These are phyloP conservation scores for Nosema muscidifuracis DNA, from an alignment of 371 early-diverging fungal genomes.

Conservation along the genomic window DNA sequence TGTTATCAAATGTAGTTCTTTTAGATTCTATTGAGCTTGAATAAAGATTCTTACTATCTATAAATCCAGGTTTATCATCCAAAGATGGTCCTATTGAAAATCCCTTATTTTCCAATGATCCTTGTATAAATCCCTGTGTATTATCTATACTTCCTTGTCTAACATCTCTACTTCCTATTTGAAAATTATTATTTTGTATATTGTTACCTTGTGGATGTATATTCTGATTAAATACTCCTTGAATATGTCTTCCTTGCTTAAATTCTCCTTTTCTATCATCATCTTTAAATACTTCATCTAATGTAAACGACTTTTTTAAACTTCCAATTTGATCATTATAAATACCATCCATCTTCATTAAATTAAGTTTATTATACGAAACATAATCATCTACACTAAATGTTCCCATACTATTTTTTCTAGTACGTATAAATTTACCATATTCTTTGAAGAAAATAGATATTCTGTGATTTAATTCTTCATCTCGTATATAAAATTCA, in stretches of 20 bases:
- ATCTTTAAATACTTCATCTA: background rate
- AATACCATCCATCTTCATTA: background rate
- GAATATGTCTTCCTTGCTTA: background rate
- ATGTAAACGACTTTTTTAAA: background rate
- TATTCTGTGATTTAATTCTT: conserved; percentile 17
- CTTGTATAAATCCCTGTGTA: no score
- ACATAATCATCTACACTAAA: conserved; percentile 45
- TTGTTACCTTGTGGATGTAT: background rate
- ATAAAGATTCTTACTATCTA: no score
- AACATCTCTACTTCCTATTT: no score
- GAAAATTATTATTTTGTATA: background rate
- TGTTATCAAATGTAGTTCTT: no score
- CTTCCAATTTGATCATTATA: background rate
- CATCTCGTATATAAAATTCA: conserved; percentile 6
- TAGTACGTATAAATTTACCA: conserved; percentile 26
- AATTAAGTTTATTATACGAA: background rate
- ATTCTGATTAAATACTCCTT: background rate
- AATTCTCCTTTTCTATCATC: background rate
- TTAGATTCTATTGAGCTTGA: no score
- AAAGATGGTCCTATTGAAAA: no score
- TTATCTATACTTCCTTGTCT: no score
- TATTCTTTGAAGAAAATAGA: conserved; percentile 30
- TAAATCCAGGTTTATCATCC: no score
- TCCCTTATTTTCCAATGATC: no score
- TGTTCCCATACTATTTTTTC: conserved; percentile 42